A percentile compares a stretch with the other conserved stretches of the same genome.
Evolutionary conservation across 169 alveolate genomes (phyloP).

Genomic region (Eimeria necatrix): DNA sequence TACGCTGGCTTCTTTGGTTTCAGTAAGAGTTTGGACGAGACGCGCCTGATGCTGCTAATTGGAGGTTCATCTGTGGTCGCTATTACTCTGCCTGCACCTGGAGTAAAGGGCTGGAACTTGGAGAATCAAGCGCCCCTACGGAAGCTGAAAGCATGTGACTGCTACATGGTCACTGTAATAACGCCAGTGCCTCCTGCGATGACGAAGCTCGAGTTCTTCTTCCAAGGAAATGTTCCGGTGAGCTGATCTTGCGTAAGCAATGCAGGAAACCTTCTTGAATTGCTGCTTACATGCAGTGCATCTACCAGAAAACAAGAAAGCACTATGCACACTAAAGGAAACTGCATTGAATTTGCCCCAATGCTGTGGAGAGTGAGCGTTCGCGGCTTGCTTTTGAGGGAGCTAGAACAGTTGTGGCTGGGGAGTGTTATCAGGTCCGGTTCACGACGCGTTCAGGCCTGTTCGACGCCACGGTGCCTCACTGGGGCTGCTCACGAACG

Average conservation of each 20-base stretch:
- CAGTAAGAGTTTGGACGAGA: constrained; percentile 38
- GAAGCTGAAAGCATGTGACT: constrained; percentile 40
- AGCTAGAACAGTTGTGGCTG: not conserved
- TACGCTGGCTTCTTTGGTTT: not conserved
- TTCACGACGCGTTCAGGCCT: constrained; percentile 68
- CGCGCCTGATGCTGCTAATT: constrained; percentile 50
- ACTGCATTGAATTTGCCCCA: not conserved
- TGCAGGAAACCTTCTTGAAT: not conserved
- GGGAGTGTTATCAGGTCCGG: constrained; percentile 56
- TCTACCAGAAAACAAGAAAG: not conserved
- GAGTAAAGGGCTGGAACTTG: constrained; percentile 52
- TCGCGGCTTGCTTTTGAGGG: not conserved
- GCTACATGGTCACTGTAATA: constrained; percentile 25
- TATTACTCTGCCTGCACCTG: constrained; percentile 50
- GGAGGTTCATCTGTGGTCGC: constrained; percentile 48
- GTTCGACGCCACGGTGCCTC: constrained; percentile 8
- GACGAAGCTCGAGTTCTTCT: constrained; percentile 64
- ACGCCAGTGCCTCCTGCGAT: constrained; percentile 27
- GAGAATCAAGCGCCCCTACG: constrained; percentile 61
- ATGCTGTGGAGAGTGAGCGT: not conserved
- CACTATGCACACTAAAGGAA: not conserved
- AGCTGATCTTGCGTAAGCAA: not conserved
- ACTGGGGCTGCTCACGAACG: constrained; percentile 33
- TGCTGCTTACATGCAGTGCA: not conserved
- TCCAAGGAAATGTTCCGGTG: constrained; percentile 48